Evolutionary conservation across 2,329 filamentous ascomycete genomes (phyloP), one percentile per base, ranked within the genome.

Genomic region (Magnaporthales sp.): DNA sequence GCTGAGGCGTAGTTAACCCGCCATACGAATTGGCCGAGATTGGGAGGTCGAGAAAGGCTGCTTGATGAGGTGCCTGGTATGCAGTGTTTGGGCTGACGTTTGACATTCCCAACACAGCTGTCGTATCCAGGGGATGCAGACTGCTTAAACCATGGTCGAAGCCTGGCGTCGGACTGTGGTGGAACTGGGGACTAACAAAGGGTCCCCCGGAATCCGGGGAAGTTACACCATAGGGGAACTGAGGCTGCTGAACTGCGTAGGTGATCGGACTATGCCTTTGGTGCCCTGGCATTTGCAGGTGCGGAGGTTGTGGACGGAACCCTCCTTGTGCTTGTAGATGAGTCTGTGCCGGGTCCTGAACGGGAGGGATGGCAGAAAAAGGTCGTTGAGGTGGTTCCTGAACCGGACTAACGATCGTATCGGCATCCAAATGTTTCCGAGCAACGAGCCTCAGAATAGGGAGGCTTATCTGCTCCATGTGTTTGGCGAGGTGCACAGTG

Each of bases 381-480:
- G 71, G 70, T 54, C 81, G 79, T 10, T 78, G 79, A 8, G 82
- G 80, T 1, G 79, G 80, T 61, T 87, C 85, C 70, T 88, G 87
- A 2, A 90, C 81, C 0, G 88, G 88, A 72, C 87, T 90, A 75
- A 91, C 88, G 69, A 89, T 81, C 26, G 86, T 89, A 71, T 90
- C 86, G 8, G 82, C 81, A 27, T 84, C 80, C 22, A 89, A 77
- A 19, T 76, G 74, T 67, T 71, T 74, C 30, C 70, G 71, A 32
- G 81, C 81, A 3, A 89, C 86, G 2, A 89, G 80, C 19, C 80
- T 79, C 67, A 96, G 80, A 32, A 97, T 86, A 0, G 93, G 93
- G 73, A 97, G 85, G 72, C 91, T 91, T 73, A 97, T 91, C 70
- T 92, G 88, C 76, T 97, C 92, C 92, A 97, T 95, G 75, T 97